Conservation (phyloP, 2,329 filamentous ascomycete genomes). For the Polytolypa hystricis region DNA sequence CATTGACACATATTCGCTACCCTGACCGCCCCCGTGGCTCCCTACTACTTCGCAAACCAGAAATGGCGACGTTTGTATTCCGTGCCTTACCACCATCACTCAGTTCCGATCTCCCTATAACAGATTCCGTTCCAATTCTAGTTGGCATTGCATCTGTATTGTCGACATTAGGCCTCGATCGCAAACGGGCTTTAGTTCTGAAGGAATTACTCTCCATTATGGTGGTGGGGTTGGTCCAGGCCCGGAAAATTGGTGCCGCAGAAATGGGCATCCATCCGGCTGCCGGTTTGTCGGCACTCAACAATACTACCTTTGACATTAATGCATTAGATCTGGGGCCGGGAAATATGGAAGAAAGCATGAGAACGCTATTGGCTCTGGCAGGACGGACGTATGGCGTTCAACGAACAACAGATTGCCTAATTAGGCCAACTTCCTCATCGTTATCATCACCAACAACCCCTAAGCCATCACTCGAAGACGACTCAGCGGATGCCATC, state of each 20-base stretch:
- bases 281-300: conserved; percentile 67
- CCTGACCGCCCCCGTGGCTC: conserved; percentile 26
- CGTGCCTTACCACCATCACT: conserved; percentile 57
- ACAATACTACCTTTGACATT: conserved; percentile 38
- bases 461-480: conserved; percentile 14
- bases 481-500: conserved; percentile 28
- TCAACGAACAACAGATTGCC: conserved; percentile 25
- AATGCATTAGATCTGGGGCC: conserved; percentile 32
- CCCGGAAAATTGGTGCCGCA: conserved; percentile 84
- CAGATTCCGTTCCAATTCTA: conserved; percentile 67
- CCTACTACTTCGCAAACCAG: conserved; percentile 44
- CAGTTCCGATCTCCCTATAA: conserved; percentile 52
- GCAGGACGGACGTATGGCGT: conserved; percentile 32
- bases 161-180: conserved; percentile 63
- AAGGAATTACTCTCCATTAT: conserved; percentile 75
- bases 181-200: conserved; percentile 85
- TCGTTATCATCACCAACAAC: conserved; percentile 10
- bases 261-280: conserved; percentile 93
- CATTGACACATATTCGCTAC: conserved; percentile 25
- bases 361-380: conserved; percentile 27
- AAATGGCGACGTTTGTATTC: conserved; percentile 56
- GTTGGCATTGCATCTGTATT: conserved; percentile 83
- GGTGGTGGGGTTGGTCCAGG: conserved; percentile 76
- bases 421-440: neutral
- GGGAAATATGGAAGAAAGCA: conserved; percentile 32